Conservation (phyloP, 1,284 basidiomycete species). For the Ganoderma lingzhi region DNA sequence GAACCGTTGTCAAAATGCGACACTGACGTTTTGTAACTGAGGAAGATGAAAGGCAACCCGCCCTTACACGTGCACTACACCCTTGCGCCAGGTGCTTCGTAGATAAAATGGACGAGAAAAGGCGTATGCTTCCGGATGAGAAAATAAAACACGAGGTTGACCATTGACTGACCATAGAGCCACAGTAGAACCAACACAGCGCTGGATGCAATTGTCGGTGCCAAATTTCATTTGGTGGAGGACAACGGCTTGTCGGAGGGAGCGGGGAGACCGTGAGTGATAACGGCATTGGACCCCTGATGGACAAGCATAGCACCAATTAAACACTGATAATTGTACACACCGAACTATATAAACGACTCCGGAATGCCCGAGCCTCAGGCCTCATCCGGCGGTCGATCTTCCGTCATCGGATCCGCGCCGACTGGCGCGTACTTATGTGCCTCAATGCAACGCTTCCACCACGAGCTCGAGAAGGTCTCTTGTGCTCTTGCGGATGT, state of each 20-base stretch:
- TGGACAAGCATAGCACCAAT: conserved; percentile 17
- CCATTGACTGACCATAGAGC: neutral
- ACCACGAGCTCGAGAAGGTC: conserved; percentile 86
- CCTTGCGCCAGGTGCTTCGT: neutral
- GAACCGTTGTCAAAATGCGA: neutral
- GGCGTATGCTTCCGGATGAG: neutral
- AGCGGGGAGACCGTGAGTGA: neutral
- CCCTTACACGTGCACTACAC: too few relatives aligned
- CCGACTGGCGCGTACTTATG: neutral
- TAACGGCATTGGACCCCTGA: conserved; percentile 1
- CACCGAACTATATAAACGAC: conserved; percentile 14
- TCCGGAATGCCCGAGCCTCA: conserved; percentile 3
- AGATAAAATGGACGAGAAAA: neutral
- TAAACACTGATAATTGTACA: conserved; percentile 25
- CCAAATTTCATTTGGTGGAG: neutral
- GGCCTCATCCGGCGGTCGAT: neutral
- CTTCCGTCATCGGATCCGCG: neutral
- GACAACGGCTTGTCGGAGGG: neutral
- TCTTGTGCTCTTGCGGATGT: conserved; percentile 70
- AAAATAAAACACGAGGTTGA: neutral
- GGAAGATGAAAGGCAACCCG: neutral
- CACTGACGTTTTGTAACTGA: neutral
- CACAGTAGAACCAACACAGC: neutral
- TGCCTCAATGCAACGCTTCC: conserved; percentile 53
- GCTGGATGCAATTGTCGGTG: neutral